phyloP scores from a whole-genome alignment of 495 filamentous ascomycete species.

The Tuber indicum region DNA sequence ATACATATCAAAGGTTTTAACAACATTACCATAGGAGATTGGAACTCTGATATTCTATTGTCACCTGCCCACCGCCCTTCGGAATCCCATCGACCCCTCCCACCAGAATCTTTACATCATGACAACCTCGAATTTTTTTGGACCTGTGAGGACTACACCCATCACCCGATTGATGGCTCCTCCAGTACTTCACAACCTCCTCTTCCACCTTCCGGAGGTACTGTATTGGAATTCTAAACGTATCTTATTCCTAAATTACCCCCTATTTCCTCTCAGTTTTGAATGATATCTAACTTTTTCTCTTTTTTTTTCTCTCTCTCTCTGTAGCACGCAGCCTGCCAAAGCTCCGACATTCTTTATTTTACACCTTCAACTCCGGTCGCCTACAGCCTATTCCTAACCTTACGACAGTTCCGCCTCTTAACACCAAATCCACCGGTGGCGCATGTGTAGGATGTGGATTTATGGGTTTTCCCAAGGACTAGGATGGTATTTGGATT shows the following conservation, averaged over 20 bases:
- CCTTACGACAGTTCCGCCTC: neutral
- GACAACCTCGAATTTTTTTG: neutral
- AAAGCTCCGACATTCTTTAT: neutral
- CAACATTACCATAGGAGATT: neutral
- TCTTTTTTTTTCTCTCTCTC: no score
- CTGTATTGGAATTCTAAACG: neutral
- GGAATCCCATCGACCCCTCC: neutral
- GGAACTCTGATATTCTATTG: neutral
- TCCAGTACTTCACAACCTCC: neutral
- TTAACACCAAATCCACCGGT: neutral
- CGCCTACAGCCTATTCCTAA: neutral
- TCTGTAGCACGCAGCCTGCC: no score
- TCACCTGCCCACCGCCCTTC: neutral
- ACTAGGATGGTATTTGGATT: no score
- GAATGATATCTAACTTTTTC: no score
- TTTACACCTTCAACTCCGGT: neutral
- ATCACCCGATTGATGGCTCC: neutral
- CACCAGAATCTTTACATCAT: neutral
- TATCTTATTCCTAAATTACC: neutral
- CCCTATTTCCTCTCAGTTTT: no score
- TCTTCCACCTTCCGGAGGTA: neutral
- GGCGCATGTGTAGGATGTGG: no score
- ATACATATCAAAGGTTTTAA: no score
- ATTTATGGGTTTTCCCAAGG: no score
- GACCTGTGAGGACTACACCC: neutral